Evolutionary conservation across 805 yeast genomes (phyloP).

Genomic region (Wickerhamomyces chaumierensis): DNA sequence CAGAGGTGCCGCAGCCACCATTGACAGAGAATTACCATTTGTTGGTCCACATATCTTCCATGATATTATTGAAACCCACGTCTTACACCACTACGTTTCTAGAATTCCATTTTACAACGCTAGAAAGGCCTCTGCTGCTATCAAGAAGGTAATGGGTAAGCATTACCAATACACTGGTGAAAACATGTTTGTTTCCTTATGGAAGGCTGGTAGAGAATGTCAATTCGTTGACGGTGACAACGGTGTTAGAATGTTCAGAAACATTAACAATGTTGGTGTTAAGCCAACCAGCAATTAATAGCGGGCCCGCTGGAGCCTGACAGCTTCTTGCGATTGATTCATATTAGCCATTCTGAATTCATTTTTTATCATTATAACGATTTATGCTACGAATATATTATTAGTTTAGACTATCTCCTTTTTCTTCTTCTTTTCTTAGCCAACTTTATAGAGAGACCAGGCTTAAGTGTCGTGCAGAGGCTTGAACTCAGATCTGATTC

Average conservation of each 20-base stretch:
- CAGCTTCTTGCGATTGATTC: too few relatives aligned
- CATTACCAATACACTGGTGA: conserved; percentile 59
- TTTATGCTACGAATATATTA: too few relatives aligned
- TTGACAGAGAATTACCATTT: conserved; percentile 76
- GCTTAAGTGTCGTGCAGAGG: too few relatives aligned
- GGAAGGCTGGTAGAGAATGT: conserved; percentile 53
- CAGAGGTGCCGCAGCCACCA: conserved; percentile 84
- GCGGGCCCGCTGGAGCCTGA: too few relatives aligned
- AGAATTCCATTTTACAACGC: conserved; percentile 84
- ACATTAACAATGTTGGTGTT: conserved; percentile 49
- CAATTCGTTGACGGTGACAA: conserved; percentile 66
- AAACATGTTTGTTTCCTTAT: conserved; percentile 62
- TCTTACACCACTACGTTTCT: conserved; percentile 73
- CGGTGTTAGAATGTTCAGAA: conserved; percentile 68
- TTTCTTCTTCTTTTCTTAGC: too few relatives aligned
- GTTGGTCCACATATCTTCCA: conserved; percentile 73
- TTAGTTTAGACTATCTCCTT: too few relatives aligned
- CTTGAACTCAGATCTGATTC: too few relatives aligned
- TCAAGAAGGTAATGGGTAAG: conserved; percentile 76
- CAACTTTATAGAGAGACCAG: too few relatives aligned
- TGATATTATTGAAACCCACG: conserved; percentile 86
- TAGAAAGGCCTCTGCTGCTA: conserved; percentile 68
- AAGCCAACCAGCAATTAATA: conserved; percentile 3
- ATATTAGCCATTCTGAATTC: too few relatives aligned
- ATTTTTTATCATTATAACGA: too few relatives aligned